phyloP scores from a whole-genome alignment of 352 stramenopile species.

The Aphanomyces astaci region DNA sequence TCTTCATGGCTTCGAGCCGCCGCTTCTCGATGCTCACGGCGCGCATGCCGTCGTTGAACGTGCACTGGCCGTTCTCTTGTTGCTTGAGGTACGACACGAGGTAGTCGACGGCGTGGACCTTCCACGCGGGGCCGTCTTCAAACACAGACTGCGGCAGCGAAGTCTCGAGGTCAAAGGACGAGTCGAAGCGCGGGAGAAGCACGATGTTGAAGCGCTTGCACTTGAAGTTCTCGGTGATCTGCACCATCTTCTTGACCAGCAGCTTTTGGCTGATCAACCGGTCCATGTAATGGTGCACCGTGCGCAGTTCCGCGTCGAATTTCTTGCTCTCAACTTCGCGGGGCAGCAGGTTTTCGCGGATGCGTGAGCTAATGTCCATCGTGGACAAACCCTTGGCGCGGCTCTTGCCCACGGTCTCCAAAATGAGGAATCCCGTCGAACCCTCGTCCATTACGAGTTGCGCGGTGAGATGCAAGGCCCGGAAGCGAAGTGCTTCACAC shows the following conservation, averaged over 20 bases:
- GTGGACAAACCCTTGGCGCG: slow-evolving; percentile 1
- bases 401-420: slow-evolving; percentile 8
- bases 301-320: slow-evolving; percentile 11
- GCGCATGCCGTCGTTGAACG: slow-evolving; percentile 2
- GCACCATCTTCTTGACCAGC: slow-evolving; percentile 20
- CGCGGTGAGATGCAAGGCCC: slow-evolving; percentile 1
- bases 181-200: slow-evolving; percentile 1
- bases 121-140: slow-evolving; percentile 8
- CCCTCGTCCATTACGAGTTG: background rate
- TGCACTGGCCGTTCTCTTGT: background rate
- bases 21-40: background rate
- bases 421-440: background rate
- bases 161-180: background rate
- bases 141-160: background rate
- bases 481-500: slow-evolving; percentile 1
- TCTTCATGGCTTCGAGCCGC: slow-evolving; percentile 16
- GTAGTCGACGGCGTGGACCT: background rate
- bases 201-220: slow-evolving; percentile 16
- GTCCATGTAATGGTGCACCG: slow-evolving; percentile 15
- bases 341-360: background rate
- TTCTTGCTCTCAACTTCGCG: background rate
- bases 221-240: background rate
- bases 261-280: slow-evolving; percentile 11
- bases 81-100: background rate
- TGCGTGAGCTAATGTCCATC: slow-evolving; percentile 8